These are phyloP conservation scores for Gymnopilus dilepis DNA, from an alignment of 768 basidiomycete species.

Conservation along the genomic window DNA sequence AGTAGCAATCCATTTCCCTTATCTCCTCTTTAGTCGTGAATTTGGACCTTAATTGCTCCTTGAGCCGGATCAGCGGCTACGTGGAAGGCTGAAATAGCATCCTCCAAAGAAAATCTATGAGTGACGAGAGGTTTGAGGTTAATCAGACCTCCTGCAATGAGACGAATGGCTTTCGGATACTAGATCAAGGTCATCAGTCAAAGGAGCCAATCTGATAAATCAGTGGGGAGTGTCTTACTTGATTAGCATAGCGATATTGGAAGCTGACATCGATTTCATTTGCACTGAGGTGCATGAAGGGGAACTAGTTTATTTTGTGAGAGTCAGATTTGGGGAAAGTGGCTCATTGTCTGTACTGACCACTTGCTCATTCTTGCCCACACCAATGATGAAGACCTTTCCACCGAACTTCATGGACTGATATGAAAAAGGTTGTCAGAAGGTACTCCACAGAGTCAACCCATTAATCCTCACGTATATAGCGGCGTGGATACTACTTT, in stretches of 20 bases:
- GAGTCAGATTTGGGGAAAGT: neutral
- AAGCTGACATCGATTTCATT: constrained; percentile 74
- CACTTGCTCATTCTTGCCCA: constrained; percentile 65
- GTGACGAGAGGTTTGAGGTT: constrained; percentile 83
- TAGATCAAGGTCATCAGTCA: constrained; percentile 30
- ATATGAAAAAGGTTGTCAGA: constrained; percentile 2
- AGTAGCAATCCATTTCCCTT: neutral
- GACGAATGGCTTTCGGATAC: constrained; percentile 86
- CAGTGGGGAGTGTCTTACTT: constrained; percentile 36
- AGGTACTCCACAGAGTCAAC: neutral
- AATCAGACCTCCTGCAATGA: constrained; percentile 76
- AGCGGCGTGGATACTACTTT: constrained; percentile 65
- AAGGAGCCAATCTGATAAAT: neutral
- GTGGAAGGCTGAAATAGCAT: constrained; percentile 81
- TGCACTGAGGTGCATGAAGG: constrained; percentile 74
- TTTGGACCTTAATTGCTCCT: constrained; percentile 74
- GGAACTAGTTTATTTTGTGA: constrained; percentile 44
- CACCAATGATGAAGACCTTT: constrained; percentile 74
- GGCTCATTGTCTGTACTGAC: constrained; percentile 36
- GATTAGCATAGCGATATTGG: constrained; percentile 73
- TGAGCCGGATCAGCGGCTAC: constrained; percentile 69
- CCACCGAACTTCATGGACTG: constrained; percentile 71
- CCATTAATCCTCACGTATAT: constrained; percentile 47
- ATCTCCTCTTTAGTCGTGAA: constrained; percentile 50
- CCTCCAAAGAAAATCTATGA: constrained; percentile 72